Percentiles rank a stretch among this genome's conserved stretches.
Evolutionary conservation across 345 rosid genomes (phyloP).

Genomic region (Streptanthus diversifolius): DNA sequence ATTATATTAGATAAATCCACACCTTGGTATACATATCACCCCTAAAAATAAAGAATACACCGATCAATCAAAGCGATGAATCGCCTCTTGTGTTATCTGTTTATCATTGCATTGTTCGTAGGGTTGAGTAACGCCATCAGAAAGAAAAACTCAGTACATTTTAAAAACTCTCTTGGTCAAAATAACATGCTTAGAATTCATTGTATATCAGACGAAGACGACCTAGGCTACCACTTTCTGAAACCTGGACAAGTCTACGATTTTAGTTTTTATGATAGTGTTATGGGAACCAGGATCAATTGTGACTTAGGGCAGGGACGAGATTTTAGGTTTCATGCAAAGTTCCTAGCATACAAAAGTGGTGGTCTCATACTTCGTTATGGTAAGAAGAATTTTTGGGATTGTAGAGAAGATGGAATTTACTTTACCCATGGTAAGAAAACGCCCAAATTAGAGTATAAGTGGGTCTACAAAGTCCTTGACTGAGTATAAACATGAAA

Average conservation of each 20-base stretch:
- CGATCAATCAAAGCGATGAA: not conserved
- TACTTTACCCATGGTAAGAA: constrained; percentile 12
- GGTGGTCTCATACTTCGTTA: not conserved
- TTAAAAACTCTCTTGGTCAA: not conserved
- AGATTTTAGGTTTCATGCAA: not conserved
- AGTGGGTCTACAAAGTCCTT: not conserved
- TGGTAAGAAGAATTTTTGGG: constrained; percentile 9
- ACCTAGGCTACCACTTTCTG: not conserved
- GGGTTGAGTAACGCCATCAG: not conserved
- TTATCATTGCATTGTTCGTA: not conserved
- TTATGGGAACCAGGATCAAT: not conserved
- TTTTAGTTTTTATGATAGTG: not conserved
- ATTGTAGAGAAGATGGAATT: constrained; percentile 7
- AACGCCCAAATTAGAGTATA: not conserved
- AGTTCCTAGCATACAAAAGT: not conserved
- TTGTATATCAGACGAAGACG: not conserved
- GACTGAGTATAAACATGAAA: too few species aligned
- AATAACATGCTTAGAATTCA: not conserved
- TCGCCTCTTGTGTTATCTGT: not conserved
- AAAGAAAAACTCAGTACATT: not conserved
- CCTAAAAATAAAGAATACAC: not conserved
- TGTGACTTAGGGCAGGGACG: not conserved
- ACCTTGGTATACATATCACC: not conserved
- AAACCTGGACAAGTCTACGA: not conserved
- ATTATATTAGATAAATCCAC: not conserved